Base-by-base conservation (phyloP, 495 filamentous ascomycete genomes). In the Tuber umbilicatum region DNA sequence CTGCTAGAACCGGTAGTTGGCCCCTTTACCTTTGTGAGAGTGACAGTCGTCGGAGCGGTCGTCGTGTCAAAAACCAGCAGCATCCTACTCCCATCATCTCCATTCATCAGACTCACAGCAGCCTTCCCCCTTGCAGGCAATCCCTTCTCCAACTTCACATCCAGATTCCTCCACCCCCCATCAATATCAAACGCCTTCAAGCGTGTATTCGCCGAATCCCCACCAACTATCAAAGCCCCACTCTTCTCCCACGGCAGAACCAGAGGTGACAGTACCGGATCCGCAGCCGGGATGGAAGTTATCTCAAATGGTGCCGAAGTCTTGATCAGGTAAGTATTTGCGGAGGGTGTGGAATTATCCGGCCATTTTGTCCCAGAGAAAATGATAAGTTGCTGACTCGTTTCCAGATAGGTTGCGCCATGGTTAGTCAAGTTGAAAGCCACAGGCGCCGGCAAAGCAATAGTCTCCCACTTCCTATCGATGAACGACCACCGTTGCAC, bases 401-500 rank as follows among this genome's bases (percentile, higher is more conserved):
- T 84, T 77, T 91, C 87, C 37, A 99, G 82, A 81, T 92, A 99
- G 16, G 87, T 87, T 21, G 92, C 92, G 75, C 89, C 90, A 81
- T 99, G 95, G 38, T 80, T 76, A 42, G 76, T 79, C 39, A 82
- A 89, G 79, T 93, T 89, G 77, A 90, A 86, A 42, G 92, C 89
- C 35, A 91, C 88, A 5, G 82, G 73, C 1, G 83, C 82, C 9
- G 84, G 75, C 10, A 90, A 86, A 47, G 79, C 80, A 43, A 97
- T 85, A 3, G 87, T 89, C 76, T 91, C 87, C 95, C 95, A 99
- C 79, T 86, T 89, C 72, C 88, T 84, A 68, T 89, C 87, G n/a
- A 87, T 84, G 82, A 97, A 97, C 0, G 89, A 89, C 80, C 89
- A 99, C 75, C 91, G 88, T 81, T 97, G 94, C 39, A 99, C 82